These are phyloP conservation scores for Lactifluus subvellereus DNA, from an alignment of 768 basidiomycete genomes.

Conservation along the genomic window DNA sequence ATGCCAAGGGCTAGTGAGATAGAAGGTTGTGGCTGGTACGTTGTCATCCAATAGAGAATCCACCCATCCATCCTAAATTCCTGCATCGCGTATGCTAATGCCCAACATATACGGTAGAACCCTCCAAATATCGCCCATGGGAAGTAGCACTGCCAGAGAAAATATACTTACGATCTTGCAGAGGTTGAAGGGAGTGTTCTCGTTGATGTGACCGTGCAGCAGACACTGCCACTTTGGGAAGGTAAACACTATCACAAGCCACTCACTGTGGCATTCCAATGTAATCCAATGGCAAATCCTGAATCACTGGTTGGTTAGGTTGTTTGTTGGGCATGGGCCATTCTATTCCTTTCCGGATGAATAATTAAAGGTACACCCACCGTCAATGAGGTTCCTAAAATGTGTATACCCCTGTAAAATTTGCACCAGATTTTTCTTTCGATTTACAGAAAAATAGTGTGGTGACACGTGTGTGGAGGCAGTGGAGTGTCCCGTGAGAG, in stretches of 20 bases:
- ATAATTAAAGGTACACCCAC: not conserved
- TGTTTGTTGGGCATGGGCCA: no score
- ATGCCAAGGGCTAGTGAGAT: not conserved
- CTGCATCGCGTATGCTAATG: not conserved
- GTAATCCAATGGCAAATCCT: no score
- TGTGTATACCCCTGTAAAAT: not conserved
- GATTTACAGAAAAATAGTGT: not conserved
- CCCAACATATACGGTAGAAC: not conserved
- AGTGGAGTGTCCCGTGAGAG: constrained; percentile 1
- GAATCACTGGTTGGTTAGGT: no score
- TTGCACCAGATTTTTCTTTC: not conserved
- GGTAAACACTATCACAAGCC: no score
- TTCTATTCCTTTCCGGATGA: not conserved
- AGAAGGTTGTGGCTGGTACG: not conserved
- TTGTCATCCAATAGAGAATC: constrained; percentile 7
- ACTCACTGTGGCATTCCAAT: no score
- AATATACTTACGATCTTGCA: constrained; percentile 47
- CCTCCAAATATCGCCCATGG: constrained; percentile 1
- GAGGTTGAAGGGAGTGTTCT: constrained; percentile 40
- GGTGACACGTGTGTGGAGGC: constrained; percentile 14
- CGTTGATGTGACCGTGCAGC: constrained; percentile 3
- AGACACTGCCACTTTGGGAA: constrained; percentile 10
- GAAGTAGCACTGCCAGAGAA: constrained; percentile 22
- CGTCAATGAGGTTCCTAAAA: not conserved
- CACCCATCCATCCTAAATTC: constrained; percentile 25